Base-by-base conservation (phyloP, 805 yeast genomes). In the Myxozyma geophila region DNA sequence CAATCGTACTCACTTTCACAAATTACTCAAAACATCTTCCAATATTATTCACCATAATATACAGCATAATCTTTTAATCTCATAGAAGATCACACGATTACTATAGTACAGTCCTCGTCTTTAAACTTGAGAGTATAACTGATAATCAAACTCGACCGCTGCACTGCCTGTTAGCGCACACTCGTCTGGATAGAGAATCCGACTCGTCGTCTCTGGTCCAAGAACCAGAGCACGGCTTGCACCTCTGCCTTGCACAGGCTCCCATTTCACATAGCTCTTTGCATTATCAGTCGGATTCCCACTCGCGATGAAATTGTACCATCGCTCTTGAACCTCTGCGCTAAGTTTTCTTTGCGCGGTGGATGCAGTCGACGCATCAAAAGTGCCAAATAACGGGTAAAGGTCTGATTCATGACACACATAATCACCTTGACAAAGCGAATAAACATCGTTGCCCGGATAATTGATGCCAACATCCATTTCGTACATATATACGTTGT, bases 331-430 rank as follows among this genome's bases (percentile, higher is more conserved):
- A 4, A 74, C 60, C 41, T 72, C 72, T 10, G 21, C 36, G 33
- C 67, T 57, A 21, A 74, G 56, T 13, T 57, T 54, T 2, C n/a
- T 58, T 59, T 69, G 74, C 19, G 64, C 59, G 2, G 60, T 9
- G 7, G 69, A 39, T 1, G 57, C 72, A 7, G 63, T 15, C 13
- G 66, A 39, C 6, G 64, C 19, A 46, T 58, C 48, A 51, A 60
- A 70, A 10, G 74, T 72, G 13, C 76, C 76, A 57, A 74, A 74
- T 1, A 71, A 58, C 1, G 70, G 69, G 40, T 70, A 66, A 36
- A 74, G 60, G 49, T 74, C 76, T 43, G 72, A 72, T 58, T 72
- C 68, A 47, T 74, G 76, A 58, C 76, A 74, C 13, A 72, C 76
- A 23, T 61, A 55, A 10, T 56, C 23, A 23, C 52, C 62, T 4